A percentile compares a stretch with the other conserved stretches of the same genome.
phyloP scores from a whole-genome alignment of 176 grass and related monocot genomes.

The Oryza rufipogon region DNA sequence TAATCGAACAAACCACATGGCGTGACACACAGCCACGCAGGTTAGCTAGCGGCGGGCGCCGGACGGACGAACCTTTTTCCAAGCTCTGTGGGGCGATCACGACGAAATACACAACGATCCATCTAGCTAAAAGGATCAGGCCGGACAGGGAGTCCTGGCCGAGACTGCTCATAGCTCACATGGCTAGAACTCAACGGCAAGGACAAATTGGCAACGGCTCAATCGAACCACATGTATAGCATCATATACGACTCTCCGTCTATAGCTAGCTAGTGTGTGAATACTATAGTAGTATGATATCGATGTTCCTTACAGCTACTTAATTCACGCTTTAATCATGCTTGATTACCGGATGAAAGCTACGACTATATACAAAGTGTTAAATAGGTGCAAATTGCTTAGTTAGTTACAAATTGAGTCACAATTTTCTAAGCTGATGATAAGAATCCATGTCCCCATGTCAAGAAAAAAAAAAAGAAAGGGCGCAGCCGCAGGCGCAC shows the following conservation, averaged over 20 bases:
- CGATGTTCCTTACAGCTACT: not conserved
- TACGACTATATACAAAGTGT: not conserved
- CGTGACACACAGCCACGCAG: not conserved
- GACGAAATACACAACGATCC: constrained; percentile 32
- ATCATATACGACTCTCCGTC: not conserved
- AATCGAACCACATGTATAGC: not conserved
- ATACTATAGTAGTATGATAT: too few species aligned
- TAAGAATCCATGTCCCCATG: not conserved
- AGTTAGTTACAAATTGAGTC: not conserved
- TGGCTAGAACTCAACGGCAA: not conserved
- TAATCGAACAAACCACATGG: not conserved
- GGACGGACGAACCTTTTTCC: not conserved
- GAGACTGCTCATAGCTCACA: not conserved
- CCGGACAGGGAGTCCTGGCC: not conserved
- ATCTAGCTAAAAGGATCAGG: not conserved
- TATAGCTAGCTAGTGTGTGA: too few species aligned
- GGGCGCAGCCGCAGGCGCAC: too few species aligned
- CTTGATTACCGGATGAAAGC: not conserved
- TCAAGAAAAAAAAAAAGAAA: not conserved
- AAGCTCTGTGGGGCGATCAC: constrained; percentile 37
- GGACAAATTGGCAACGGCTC: not conserved
- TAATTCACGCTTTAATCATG: not conserved
- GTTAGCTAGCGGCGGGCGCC: not conserved
- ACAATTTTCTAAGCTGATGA: not conserved
- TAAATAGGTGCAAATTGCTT: not conserved